phyloP scores from a whole-genome alignment of 768 basidiomycete species.

The Phylloporus arenicola region DNA sequence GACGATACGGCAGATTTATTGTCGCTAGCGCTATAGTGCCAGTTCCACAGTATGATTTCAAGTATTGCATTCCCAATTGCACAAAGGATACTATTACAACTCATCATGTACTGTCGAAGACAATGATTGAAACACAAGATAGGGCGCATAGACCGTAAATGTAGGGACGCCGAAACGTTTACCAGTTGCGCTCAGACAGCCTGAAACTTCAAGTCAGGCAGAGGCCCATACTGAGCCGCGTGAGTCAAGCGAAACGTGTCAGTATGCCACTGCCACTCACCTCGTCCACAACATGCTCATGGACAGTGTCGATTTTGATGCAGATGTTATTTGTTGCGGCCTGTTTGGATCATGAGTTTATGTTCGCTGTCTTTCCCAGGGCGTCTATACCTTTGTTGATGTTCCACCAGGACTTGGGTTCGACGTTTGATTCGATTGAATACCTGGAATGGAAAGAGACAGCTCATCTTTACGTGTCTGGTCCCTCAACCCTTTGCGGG shows the following conservation, averaged over 20 bases:
- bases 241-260: too few species aligned
- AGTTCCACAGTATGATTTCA: too few species aligned
- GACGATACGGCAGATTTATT: too few species aligned
- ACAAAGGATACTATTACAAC: neutral
- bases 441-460: constrained; percentile 28
- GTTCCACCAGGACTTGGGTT: constrained; percentile 6
- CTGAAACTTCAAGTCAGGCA: too few species aligned
- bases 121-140: neutral
- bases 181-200: too few species aligned
- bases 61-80: too few species aligned
- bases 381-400: constrained; percentile 9
- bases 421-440: constrained; percentile 25
- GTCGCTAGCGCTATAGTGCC: too few species aligned
- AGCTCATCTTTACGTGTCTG: constrained; percentile 20
- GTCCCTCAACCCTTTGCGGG: constrained; percentile 44
- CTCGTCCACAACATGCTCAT: constrained; percentile 48
- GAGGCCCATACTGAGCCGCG: too few species aligned
- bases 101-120: neutral
- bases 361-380: neutral
- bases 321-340: constrained; percentile 46
- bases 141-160: neutral
- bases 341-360: constrained; percentile 7
- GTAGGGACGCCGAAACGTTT: constrained; percentile 35
- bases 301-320: constrained; percentile 59
- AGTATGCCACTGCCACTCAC: too few species aligned